A percentile compares a stretch with the other conserved stretches of the same genome.
These are phyloP conservation scores for Akanthomyces uredinophilus DNA, from an alignment of 2,329 filamentous ascomycete genomes.

Conservation along the genomic window DNA sequence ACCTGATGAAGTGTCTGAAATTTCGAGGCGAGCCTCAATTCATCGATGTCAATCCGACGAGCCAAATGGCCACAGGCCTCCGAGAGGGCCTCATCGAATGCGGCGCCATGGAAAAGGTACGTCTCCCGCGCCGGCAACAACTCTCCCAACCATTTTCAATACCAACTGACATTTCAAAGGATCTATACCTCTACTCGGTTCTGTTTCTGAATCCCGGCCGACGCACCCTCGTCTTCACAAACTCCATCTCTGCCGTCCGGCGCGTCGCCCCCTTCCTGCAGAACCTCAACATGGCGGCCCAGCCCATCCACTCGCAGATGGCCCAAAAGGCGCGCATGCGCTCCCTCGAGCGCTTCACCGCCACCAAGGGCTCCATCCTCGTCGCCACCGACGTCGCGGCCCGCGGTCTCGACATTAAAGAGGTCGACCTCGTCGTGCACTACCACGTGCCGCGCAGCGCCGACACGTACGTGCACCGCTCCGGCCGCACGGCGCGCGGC, in stretches of 20 bases:
- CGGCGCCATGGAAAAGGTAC: slow-evolving; percentile 83
- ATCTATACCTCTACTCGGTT: slow-evolving; percentile 87
- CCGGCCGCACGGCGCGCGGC: slow-evolving; percentile 87
- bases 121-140: slow-evolving; percentile 1
- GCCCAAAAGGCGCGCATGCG: slow-evolving; percentile 91
- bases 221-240: slow-evolving; percentile 86
- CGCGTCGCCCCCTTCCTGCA: slow-evolving; percentile 80
- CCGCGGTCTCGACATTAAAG: slow-evolving; percentile 86
- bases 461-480: slow-evolving; percentile 92
- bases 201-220: slow-evolving; percentile 76
- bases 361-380: slow-evolving; percentile 62
- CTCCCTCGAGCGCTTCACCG: slow-evolving; percentile 83
- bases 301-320: slow-evolving; percentile 90
- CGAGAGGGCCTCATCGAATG: slow-evolving; percentile 92
- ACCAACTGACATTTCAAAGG: slow-evolving; percentile 41
- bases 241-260: slow-evolving; percentile 89
- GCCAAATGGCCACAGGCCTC: slow-evolving; percentile 80
- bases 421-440: slow-evolving; percentile 84
- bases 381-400: slow-evolving; percentile 93
- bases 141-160: background rate
- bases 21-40: slow-evolving; percentile 85
- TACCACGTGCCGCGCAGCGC: slow-evolving; percentile 92
- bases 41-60: slow-evolving; percentile 83
- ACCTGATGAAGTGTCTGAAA: slow-evolving; percentile 82
- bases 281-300: slow-evolving; percentile 69